Base-by-base conservation (phyloP, 2,329 filamentous ascomycete species). In the Sclerotinia spermophila region DNA sequence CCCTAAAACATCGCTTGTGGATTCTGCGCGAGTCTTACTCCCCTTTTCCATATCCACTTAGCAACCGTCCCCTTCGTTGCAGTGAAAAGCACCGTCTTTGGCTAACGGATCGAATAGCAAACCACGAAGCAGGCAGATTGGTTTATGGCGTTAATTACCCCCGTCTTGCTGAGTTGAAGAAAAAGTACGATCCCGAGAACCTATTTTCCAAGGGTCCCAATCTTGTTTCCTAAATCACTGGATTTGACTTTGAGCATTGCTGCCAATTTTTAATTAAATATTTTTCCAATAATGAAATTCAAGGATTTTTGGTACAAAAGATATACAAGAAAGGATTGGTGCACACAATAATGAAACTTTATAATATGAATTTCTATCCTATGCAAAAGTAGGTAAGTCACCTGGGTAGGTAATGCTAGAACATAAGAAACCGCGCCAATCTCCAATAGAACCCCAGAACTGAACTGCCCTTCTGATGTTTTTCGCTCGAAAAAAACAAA, bases 181-280 rank as follows among this genome's bases (percentile, higher is more conserved):
- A 59, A 42, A 73, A 74, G 45, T 76, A 74, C 60, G 74, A 76
- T 71, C 73, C 74, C 21, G 68, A 70, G 62, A 70, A 70, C 42
- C 7, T 70, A 15, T 70, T 70, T 59, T 58, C 62, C 19, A 70
- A 70, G 44, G 68, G 68, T 21, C 68, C 68, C 10, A 40, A 56
- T 51, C 59, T 69, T 21, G 38, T 56, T 65, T 69, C 59, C 0
- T 69, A 45, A 51, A 51, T 38, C 44, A 53, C 62, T 30, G 33
- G 62, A 53, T 65, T 40, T 2, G 1, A 8, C 0, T 42, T 24
- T 19, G 45, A 35, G 27, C 11, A 15, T 13, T 42, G 7, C 10
- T 21, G 17, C 53, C 33, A 35, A 11, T 30, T 17, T 65, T 44
- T 33, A 5, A 62, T 33, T 45, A 45, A 30, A 5, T 24, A 8